Conservation (phyloP, 176 grass and related monocot species). For the Triticum timopheevii region DNA sequence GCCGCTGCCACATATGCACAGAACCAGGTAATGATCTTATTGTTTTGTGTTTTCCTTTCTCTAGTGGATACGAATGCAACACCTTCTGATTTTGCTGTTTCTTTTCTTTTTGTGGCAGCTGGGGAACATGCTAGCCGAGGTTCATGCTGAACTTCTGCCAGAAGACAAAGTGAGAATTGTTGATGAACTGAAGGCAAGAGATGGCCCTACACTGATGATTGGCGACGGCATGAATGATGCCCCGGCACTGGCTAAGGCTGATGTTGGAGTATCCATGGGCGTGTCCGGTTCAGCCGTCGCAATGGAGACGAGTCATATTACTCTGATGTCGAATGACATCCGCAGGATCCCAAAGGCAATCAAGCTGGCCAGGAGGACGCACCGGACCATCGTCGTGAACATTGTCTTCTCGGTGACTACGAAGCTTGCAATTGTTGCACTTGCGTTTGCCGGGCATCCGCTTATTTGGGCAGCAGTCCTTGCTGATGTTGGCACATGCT, state of each 20-base stretch:
- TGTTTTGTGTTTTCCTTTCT: neutral
- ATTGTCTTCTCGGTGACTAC: constrained; percentile 76
- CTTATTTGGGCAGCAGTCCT: constrained; percentile 94
- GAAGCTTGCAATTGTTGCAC: constrained; percentile 64
- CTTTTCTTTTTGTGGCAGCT: constrained; percentile 44
- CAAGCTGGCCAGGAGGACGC: constrained; percentile 67
- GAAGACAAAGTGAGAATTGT: constrained; percentile 87
- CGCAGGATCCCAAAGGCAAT: constrained; percentile 73
- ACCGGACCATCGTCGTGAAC: constrained; percentile 64
- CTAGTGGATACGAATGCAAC: neutral
- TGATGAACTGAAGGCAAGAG: constrained; percentile 57
- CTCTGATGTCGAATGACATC: constrained; percentile 96
- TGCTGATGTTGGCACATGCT: constrained; percentile 94
- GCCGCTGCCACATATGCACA: constrained; percentile 69
- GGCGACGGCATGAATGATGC: constrained; percentile 99
- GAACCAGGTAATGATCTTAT: constrained; percentile 64
- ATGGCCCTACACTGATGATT: constrained; percentile 82
- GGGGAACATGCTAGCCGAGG: constrained; percentile 53
- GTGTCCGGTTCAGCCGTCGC: constrained; percentile 93
- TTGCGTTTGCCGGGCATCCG: constrained; percentile 74
- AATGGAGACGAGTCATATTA: constrained; percentile 91
- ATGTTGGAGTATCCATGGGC: constrained; percentile 96
- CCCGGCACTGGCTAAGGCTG: constrained; percentile 76
- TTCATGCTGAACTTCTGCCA: constrained; percentile 83
- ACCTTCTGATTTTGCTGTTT: neutral